Evolutionary conservation across 2,329 filamentous ascomycete species (phyloP).

Genomic region (Pseudogymnoascus sp.): DNA sequence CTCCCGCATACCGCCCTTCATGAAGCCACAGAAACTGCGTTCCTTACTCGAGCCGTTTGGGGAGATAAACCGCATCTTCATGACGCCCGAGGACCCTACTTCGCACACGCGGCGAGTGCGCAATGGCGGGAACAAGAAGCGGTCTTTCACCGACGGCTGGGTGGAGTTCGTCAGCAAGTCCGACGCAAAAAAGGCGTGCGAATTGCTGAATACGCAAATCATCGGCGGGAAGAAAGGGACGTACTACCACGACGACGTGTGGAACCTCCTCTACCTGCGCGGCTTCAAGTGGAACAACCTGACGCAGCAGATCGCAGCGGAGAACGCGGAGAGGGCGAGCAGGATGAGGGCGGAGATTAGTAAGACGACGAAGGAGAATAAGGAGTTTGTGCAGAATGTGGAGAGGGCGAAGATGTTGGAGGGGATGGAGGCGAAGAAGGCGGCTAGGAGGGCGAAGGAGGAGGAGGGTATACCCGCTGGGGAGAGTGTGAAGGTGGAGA

Average conservation of each 20-base stretch:
- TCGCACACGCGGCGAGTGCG: conserved; percentile 58
- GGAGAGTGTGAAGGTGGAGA: conserved; percentile 19
- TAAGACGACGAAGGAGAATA: conserved; percentile 69
- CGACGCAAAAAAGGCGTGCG: conserved; percentile 67
- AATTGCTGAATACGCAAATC: conserved; percentile 65
- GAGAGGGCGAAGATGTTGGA: conserved; percentile 73
- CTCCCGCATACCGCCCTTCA: conserved; percentile 77
- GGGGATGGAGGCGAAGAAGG: conserved; percentile 56
- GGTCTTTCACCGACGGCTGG: conserved; percentile 77
- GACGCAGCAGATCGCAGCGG: conserved; percentile 69
- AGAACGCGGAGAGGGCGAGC: conserved; percentile 70
- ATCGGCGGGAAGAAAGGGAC: conserved; percentile 78
- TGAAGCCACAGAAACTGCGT: conserved; percentile 73
- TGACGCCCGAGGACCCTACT: conserved; percentile 64
- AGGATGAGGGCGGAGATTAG: conserved; percentile 70
- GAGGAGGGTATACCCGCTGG: conserved; percentile 20
- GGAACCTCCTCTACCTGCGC: conserved; percentile 73
- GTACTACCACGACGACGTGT: conserved; percentile 79
- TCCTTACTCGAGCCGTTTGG: conserved; percentile 69
- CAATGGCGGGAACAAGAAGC: conserved; percentile 74
- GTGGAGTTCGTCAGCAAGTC: conserved; percentile 70
- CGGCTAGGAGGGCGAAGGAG: conserved; percentile 35
- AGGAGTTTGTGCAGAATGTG: conserved; percentile 69
- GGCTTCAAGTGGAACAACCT: conserved; percentile 74
- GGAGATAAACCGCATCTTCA: conserved; percentile 66